These are phyloP conservation scores for Echeveria elegans DNA, from an alignment of 164 flowering plant genomes.

Conservation along the genomic window DNA sequence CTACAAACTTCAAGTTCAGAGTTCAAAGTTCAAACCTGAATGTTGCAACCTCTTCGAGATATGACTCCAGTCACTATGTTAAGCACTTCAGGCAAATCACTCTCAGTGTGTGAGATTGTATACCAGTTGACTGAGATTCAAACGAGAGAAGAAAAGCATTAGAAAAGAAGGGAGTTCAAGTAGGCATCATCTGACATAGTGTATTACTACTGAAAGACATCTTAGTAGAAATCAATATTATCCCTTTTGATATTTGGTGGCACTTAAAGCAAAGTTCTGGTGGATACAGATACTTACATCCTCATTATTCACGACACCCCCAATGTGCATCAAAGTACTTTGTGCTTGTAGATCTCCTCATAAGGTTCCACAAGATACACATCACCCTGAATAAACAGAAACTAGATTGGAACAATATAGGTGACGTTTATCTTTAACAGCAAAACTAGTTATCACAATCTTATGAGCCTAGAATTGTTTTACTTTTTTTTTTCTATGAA, in stretches of 20 bases:
- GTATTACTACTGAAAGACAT: no score
- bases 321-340: constrained; percentile 97
- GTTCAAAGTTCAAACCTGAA: not conserved
- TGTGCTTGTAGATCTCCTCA: constrained; percentile 34
- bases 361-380: constrained; percentile 88
- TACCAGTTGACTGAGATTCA: constrained; percentile 63
- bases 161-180: not conserved
- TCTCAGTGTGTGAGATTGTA: constrained; percentile 90
- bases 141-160: not conserved
- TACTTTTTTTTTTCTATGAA: not conserved
- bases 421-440: not conserved
- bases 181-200: not conserved
- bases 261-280: not conserved
- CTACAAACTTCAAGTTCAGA: constrained; percentile 31
- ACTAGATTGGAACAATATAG: not conserved
- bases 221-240: no score
- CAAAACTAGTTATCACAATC: not conserved
- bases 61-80: constrained; percentile 84
- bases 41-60: constrained; percentile 83
- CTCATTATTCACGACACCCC: constrained; percentile 79
- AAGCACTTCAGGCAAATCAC: constrained; percentile 87
- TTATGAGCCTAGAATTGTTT: no score
- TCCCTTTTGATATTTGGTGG: not conserved
- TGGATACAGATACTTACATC: constrained; percentile 50
- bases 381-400: constrained; percentile 58